Evolutionary conservation across 306 rosid species (phyloP).

Genomic region (Prunus mira): DNA sequence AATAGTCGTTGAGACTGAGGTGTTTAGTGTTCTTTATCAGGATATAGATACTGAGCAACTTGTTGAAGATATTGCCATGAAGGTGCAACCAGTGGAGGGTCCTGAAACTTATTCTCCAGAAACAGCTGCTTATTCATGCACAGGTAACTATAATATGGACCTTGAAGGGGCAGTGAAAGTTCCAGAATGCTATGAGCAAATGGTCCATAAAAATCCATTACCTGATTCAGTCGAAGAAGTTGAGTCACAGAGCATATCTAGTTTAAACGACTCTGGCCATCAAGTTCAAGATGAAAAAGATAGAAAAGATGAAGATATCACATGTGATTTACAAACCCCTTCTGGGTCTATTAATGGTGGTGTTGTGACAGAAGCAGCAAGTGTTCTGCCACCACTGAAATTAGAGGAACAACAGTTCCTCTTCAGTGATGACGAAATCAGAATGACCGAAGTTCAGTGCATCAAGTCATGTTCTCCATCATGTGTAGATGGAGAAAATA

Average conservation of each 20-base stretch:
- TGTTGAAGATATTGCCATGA: constrained; percentile 30
- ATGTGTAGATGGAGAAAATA: constrained; percentile 32
- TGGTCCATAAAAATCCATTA: constrained; percentile 26
- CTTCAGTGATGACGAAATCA: constrained; percentile 59
- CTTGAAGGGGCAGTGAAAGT: constrained; percentile 27
- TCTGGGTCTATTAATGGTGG: constrained; percentile 25
- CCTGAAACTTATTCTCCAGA: constrained; percentile 30
- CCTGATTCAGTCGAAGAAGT: constrained; percentile 36
- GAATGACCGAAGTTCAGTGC: constrained; percentile 20
- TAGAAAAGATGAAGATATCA: constrained; percentile 26
- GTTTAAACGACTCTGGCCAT: constrained; percentile 29
- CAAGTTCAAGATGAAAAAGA: constrained; percentile 33
- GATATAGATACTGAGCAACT: constrained; percentile 21
- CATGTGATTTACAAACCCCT: constrained; percentile 36
- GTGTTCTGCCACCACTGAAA: constrained; percentile 26
- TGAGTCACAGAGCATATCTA: constrained; percentile 34
- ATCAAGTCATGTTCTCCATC: constrained; percentile 33
- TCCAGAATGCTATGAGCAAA: constrained; percentile 30
- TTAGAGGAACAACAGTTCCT: constrained; percentile 52
- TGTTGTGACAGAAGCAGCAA: constrained; percentile 29
- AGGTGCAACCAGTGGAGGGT: constrained; percentile 31
- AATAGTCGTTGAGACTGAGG: constrained; percentile 16
- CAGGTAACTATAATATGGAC: constrained; percentile 23
- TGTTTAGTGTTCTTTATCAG: constrained; percentile 26
- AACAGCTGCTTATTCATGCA: constrained; percentile 29